Base-by-base conservation (phyloP, 495 filamentous ascomycete species). In the Umbilicaria muhlenbergii region DNA sequence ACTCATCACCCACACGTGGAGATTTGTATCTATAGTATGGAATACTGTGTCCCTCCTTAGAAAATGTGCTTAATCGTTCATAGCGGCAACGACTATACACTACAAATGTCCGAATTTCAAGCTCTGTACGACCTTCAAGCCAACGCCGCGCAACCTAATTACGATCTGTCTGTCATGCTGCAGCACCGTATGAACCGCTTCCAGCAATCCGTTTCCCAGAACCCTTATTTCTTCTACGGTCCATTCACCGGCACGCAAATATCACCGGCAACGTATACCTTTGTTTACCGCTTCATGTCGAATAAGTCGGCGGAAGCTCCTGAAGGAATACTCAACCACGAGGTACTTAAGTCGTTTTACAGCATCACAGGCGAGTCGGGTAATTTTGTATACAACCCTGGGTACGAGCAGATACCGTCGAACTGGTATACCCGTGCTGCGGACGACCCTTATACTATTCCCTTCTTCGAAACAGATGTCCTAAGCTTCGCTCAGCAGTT, bases 341-440 rank as follows among this genome's bases (percentile, higher is more conserved):
- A 58, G 14, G 57, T 57, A 18, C 46, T 76, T 34, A 64, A 60
- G n/a, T 65, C 61, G 32, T 72, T 72, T 49, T 71, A 62, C 45
- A 59, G 53, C 0, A 60, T 74, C 35, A 60, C 64, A 5, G 63
- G 62, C 11, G 44, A 58, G 0, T 53, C 58, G 11, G 61, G 59
- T n/a, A 54, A 56, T 28, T 51, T 71, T 19, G 58, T 48, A 0
- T 70, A 66, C 46, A 61, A 49, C 2, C 55, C 63, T 32, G 72
- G 72, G 13, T 60, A 69, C 51, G 72, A 75, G 41, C 53, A 58
- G 14, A 74, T 75, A 34, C 75, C 76, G 0, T 62, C 73, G 21
- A 80, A 79, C 48, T 79, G 72, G 74, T 78, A 77, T 57, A 69
- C 67, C 38, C 64, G 70, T 3, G 54, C 63, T 15, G 44, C 58